Percentiles rank a stretch among this genome's conserved stretches.
These are phyloP conservation scores for Penicillium tannophilum DNA, from an alignment of 495 filamentous ascomycete genomes.

Conservation along the genomic window DNA sequence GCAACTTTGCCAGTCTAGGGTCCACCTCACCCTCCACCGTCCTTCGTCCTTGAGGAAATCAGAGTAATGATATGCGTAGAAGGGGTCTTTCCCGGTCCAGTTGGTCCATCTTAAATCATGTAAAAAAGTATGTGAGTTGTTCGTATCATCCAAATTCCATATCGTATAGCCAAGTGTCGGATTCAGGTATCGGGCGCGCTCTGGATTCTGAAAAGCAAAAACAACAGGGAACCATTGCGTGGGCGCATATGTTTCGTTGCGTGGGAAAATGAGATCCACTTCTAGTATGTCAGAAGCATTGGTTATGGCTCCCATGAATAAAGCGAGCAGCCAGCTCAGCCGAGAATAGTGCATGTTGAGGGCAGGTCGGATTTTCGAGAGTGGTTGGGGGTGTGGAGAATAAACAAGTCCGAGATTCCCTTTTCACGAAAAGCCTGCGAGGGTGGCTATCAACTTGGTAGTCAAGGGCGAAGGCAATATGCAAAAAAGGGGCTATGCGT, in stretches of 20 bases:
- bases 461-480: no score
- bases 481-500: no score
- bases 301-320: slow-evolving; percentile 10
- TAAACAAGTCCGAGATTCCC: background rate
- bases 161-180: slow-evolving; percentile 13
- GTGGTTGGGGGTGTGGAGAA: background rate
- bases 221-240: slow-evolving; percentile 33
- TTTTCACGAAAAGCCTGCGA: background rate
- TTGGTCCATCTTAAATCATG: slow-evolving; percentile 11
- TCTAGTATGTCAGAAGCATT: slow-evolving; percentile 25
- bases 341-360: slow-evolving; percentile 10
- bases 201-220: slow-evolving; percentile 37
- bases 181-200: slow-evolving; percentile 24
- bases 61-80: slow-evolving; percentile 15
- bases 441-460: no score
- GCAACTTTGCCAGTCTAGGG: slow-evolving; percentile 18
- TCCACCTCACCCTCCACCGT: slow-evolving; percentile 20
- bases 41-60: slow-evolving; percentile 1
- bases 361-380: background rate
- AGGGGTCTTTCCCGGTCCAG: slow-evolving; percentile 24
- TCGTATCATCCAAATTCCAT: slow-evolving; percentile 1
- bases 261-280: slow-evolving; percentile 43
- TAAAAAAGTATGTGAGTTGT: no score
- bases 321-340: slow-evolving; percentile 15
- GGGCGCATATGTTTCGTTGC: slow-evolving; percentile 45